A percentile compares a stretch with the other conserved stretches of the same genome.
Conservation (phyloP, 306 rosid species). For the Sindora glabra region DNA sequence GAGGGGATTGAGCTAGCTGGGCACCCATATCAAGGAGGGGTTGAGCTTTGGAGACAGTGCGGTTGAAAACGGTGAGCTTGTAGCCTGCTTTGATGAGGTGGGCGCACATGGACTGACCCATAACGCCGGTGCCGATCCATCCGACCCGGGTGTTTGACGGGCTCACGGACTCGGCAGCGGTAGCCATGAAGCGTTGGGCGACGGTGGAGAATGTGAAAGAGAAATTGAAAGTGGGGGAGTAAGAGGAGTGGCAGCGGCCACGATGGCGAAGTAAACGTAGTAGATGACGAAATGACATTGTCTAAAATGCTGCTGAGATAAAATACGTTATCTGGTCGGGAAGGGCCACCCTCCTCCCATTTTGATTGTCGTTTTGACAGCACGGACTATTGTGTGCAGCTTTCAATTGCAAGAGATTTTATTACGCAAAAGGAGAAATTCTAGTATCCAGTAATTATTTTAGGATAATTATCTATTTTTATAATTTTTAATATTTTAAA, state of each 20-base stretch:
- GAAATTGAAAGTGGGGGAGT: conserved; percentile 5
- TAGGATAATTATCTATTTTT: too few relatives aligned
- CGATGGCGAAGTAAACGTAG: conserved; percentile 10
- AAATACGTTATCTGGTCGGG: too few relatives aligned
- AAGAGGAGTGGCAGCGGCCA: neutral
- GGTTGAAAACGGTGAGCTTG: conserved; percentile 83
- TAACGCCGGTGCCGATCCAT: conserved; percentile 95
- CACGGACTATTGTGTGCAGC: neutral
- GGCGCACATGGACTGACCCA: conserved; percentile 85
- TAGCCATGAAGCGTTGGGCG: conserved; percentile 53
- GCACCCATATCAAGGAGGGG: conserved; percentile 80
- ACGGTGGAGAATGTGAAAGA: neutral
- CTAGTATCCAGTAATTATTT: too few relatives aligned
- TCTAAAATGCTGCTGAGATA: neutral
- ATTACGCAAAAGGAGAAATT: too few relatives aligned
- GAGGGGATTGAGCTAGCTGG: conserved; percentile 48
- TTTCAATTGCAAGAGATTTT: too few relatives aligned
- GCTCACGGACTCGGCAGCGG: conserved; percentile 29
- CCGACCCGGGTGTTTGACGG: conserved; percentile 78
- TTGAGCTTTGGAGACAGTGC: conserved; percentile 77
- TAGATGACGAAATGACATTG: conserved; percentile 8
- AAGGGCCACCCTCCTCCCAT: too few relatives aligned
- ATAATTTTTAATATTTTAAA: too few relatives aligned
- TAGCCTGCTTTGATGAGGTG: conserved; percentile 84
- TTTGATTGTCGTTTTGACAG: neutral